Evolutionary conservation across 2,329 filamentous ascomycete species (phyloP).

Genomic region (Pseudogymnoascus sp.): DNA sequence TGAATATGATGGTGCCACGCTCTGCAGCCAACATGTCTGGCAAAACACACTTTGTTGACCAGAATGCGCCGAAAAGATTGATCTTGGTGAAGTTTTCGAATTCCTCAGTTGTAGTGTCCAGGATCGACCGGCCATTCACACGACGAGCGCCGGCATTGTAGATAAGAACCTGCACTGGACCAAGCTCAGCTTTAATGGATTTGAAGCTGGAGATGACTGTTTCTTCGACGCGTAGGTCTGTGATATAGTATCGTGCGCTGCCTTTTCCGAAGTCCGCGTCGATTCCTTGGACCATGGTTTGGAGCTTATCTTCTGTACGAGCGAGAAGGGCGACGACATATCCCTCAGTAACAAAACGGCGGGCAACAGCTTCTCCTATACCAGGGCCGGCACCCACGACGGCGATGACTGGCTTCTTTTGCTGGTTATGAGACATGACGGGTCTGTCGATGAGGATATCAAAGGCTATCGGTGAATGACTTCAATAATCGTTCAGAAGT

Average conservation of each 20-base stretch:
- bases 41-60: slow-evolving; percentile 17
- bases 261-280: slow-evolving; percentile 11
- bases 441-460: neutral
- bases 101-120: slow-evolving; percentile 18
- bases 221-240: slow-evolving; percentile 16
- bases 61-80: slow-evolving; percentile 21
- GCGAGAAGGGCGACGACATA: slow-evolving; percentile 18
- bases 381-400: slow-evolving; percentile 19
- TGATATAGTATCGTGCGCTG: slow-evolving; percentile 17
- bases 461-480: neutral
- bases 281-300: slow-evolving; percentile 16
- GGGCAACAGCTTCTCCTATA: slow-evolving; percentile 19
- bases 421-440: slow-evolving; percentile 12
- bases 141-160: slow-evolving; percentile 19
- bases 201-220: slow-evolving; percentile 20
- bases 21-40: slow-evolving; percentile 17
- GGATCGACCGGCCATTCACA: slow-evolving; percentile 17
- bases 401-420: slow-evolving; percentile 17
- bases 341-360: slow-evolving; percentile 17
- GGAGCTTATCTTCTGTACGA: slow-evolving; percentile 18
- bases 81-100: slow-evolving; percentile 20
- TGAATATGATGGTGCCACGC: slow-evolving; percentile 54
- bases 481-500: neutral
- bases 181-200: slow-evolving; percentile 13
- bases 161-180: slow-evolving; percentile 16